Percentiles rank a stretch among this genome's conserved stretches.
Conservation (phyloP, 2,329 filamentous ascomycete species). For the Fusarium phyllophilum region DNA sequence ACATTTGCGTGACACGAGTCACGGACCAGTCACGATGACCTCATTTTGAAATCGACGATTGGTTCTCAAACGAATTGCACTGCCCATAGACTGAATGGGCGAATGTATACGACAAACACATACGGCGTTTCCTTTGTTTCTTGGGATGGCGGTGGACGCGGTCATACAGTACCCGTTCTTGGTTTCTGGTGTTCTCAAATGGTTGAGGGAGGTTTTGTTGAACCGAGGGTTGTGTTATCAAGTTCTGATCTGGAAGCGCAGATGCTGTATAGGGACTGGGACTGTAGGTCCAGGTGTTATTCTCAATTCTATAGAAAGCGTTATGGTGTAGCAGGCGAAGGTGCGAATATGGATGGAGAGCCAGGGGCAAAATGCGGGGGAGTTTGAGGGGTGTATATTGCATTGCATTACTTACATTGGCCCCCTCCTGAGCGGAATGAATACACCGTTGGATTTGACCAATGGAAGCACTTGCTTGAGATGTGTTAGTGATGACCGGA, state of each 20-base stretch:
- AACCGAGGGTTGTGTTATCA: background rate
- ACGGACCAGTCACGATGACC: constrained; percentile 28
- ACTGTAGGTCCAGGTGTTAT: constrained; percentile 5
- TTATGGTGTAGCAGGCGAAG: constrained; percentile 9
- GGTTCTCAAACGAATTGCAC: constrained; percentile 22
- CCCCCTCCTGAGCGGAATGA: constrained; percentile 6
- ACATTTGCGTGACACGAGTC: constrained; percentile 11
- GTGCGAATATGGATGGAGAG: constrained; percentile 3
- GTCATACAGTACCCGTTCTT: constrained; percentile 28
- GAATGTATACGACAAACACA: constrained; percentile 38
- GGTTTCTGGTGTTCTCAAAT: constrained; percentile 21
- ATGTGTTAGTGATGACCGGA: constrained; percentile 16
- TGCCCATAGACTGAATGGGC: constrained; percentile 21
- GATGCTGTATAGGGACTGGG: background rate
- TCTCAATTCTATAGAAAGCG: constrained; percentile 28
- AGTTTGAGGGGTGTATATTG: constrained; percentile 16
- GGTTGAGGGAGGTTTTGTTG: background rate
- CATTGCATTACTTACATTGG: background rate
- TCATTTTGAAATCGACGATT: constrained; percentile 22
- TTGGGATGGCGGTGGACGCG: constrained; percentile 17
- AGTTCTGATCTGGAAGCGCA: constrained; percentile 4
- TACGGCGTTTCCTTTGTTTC: constrained; percentile 37
- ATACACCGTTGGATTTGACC: constrained; percentile 29
- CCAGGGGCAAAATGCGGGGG: constrained; percentile 34
- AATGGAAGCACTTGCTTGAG: constrained; percentile 24